These are phyloP conservation scores for Conticribra guillardii DNA, from an alignment of 108 stramenopile genomes.

Conservation along the genomic window DNA sequence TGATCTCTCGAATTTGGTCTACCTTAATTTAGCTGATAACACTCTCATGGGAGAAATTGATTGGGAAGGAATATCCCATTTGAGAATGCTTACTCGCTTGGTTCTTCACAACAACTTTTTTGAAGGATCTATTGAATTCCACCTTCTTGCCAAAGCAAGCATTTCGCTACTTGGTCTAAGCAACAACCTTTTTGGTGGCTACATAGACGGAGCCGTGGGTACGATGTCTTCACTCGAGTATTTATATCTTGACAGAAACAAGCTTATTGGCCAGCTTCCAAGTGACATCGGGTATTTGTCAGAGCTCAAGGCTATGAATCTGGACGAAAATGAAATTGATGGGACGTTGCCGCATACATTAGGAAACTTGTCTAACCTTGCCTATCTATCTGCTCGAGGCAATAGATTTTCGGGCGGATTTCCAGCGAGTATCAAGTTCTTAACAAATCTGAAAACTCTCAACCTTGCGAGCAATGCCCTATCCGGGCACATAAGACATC, in stretches of 20 bases:
- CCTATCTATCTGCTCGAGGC: conserved; percentile 51
- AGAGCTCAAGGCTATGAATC: conserved; percentile 33
- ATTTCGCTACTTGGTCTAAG: conserved; percentile 65
- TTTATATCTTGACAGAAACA: conserved; percentile 70
- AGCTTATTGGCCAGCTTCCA: conserved; percentile 64
- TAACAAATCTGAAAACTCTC: conserved; percentile 50
- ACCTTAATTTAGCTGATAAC: conserved; percentile 41
- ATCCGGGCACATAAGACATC: conserved; percentile 27
- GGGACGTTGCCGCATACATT: conserved; percentile 52
- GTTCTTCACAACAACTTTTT: conserved; percentile 40
- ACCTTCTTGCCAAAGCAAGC: conserved; percentile 45
- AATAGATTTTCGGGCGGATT: conserved; percentile 55
- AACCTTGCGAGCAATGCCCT: conserved; percentile 47
- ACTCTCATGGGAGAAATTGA: conserved; percentile 29
- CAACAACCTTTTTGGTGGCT: conserved; percentile 65
- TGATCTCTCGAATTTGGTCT: conserved; percentile 31
- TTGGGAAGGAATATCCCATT: conserved; percentile 35
- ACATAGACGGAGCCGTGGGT: conserved; percentile 39
- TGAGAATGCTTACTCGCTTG: conserved; percentile 23
- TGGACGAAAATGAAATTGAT: conserved; percentile 49
- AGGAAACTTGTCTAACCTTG: conserved; percentile 51
- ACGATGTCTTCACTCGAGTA: conserved; percentile 52
- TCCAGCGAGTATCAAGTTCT: conserved; percentile 32
- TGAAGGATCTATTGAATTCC: conserved; percentile 43
- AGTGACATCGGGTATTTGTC: conserved; percentile 38